Evolutionary conservation across 1,139 yeast genomes (phyloP), one percentile per base, ranked within the genome.

Genomic region (Pichia sp.): DNA sequence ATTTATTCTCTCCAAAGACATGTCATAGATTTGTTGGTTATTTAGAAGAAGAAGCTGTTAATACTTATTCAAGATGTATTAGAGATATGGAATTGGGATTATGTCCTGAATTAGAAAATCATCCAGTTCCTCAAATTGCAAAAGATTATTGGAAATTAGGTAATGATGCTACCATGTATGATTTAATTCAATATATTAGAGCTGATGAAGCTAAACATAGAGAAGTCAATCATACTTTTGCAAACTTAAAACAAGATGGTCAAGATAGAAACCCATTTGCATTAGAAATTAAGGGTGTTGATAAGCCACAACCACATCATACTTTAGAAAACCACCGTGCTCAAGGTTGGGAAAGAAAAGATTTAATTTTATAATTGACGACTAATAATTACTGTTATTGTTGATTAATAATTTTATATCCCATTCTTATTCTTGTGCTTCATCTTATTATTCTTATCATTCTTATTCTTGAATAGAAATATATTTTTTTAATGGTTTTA

Each of bases 21-120:
- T 82, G 90, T 55, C 92, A 83, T 57, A 66, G 92, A 49, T 82
- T 83, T 60, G 92, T 83, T 38, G 92, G 92, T 2, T 82, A 83
- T 60, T 68, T 83, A 16, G 92, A 83, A 60, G 92, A 83, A 59
- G 90, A 83, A 59, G 90, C 90, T 1, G 87, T 83, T 20, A 68
- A 75, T 47, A 83, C 92, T 0, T 83, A 83, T 59, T 69, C 85
- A 3, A 80, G 84, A 54, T 64, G 85, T 42, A 64, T 80, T 37
- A 74, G 74, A 39, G 79, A 82, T 53, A 59, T 75, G 37, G 76
- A 76, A 38, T 59, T 63, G 12, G 80, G 80, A 4, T 64, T 70
- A 41, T 65, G 81, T 38, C 76, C 78, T 3, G 71, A 69, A 40
- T 73, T 82, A 55, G 68, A 72, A 36, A 43, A 64, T 0, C 55